These are phyloP conservation scores for Wickerhamomyces tratensis DNA, from an alignment of 805 yeast genomes.

Conservation along the genomic window DNA sequence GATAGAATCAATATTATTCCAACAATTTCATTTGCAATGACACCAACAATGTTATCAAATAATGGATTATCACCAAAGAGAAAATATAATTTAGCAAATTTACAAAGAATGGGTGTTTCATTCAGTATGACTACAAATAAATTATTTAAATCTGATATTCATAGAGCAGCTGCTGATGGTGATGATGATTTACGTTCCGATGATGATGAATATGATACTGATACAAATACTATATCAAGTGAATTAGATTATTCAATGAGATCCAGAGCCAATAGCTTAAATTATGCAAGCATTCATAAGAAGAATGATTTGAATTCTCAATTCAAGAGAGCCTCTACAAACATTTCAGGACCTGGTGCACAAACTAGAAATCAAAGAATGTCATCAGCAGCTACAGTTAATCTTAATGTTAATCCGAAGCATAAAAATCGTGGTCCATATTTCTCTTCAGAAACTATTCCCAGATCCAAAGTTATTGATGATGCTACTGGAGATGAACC, in stretches of 20 bases:
- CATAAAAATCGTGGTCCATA: conserved; percentile 35
- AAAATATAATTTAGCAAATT: conserved; percentile 39
- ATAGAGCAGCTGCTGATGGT: conserved; percentile 5
- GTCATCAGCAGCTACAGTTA: background rate
- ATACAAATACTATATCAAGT: conserved; percentile 15
- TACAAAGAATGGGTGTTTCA: conserved; percentile 72
- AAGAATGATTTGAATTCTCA: background rate
- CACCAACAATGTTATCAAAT: conserved; percentile 12
- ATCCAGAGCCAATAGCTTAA: background rate
- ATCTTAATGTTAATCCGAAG: too few relatives aligned
- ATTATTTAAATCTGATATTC: conserved; percentile 25
- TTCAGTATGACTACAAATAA: conserved; percentile 64
- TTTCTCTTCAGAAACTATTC: conserved; percentile 64
- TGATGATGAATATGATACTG: conserved; percentile 19
- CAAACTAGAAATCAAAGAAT: background rate
- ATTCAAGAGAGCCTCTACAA: background rate
- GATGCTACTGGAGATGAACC: conserved; percentile 64
- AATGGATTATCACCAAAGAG: conserved; percentile 15
- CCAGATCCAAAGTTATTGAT: conserved; percentile 55
- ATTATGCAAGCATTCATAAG: background rate
- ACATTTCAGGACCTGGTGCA: too few relatives aligned
- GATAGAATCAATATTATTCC: conserved; percentile 17
- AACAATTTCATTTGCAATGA: conserved; percentile 23
- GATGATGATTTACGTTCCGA: conserved; percentile 17
- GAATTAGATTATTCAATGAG: conserved; percentile 5